phyloP scores from a whole-genome alignment of 257 asterid species.

The Petrea volubilis region DNA sequence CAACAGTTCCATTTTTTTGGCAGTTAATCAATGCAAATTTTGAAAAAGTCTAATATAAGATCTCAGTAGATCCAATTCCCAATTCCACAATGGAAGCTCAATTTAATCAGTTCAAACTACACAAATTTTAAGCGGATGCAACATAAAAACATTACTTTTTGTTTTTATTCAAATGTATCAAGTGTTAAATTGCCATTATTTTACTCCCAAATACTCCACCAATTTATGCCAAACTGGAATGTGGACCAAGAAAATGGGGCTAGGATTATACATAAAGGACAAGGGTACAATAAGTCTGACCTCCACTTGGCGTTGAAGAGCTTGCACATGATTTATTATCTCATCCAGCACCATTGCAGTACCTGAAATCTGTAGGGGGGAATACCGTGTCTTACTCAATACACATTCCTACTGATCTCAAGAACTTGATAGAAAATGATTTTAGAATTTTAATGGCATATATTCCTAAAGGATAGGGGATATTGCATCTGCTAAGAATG shows the following conservation, averaged over 20 bases:
- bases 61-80: neutral
- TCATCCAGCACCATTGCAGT: constrained; percentile 97
- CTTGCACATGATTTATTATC: constrained; percentile 92
- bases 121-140: neutral
- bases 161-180: neutral
- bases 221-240: neutral
- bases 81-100: neutral
- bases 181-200: neutral
- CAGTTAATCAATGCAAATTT: neutral
- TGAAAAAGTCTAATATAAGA: neutral
- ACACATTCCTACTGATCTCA: constrained; percentile 8
- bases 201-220: neutral
- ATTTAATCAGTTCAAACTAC: neutral
- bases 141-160: neutral
- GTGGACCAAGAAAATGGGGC: neutral
- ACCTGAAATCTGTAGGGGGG: constrained; percentile 73
- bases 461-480: constrained; percentile 6
- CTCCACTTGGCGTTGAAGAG: constrained; percentile 96
- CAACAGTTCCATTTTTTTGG: neutral
- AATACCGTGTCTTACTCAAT: neutral
- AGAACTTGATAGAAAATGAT: neutral
- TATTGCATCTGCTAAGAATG: neutral
- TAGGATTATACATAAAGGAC: constrained; percentile 7
- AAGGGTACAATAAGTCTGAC: constrained; percentile 38
- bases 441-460: neutral